Base-by-base conservation (phyloP, 116 monocot genomes). In the Posidonia oceanica region DNA sequence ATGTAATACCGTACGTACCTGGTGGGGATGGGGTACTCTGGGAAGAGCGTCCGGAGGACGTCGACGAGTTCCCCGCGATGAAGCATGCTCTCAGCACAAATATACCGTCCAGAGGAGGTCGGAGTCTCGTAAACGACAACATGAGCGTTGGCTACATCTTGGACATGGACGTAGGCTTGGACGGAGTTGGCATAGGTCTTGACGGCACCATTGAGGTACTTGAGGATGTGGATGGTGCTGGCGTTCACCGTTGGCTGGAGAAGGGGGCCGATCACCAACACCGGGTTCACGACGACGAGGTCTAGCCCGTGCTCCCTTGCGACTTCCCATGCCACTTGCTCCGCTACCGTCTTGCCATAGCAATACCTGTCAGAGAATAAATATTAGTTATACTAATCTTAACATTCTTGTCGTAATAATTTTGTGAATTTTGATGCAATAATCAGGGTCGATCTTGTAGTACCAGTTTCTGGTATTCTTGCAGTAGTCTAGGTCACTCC, bases 271-370 rank as follows among this genome's bases (percentile, higher is more conserved):
- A 89, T 16, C 5, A 87, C 87, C 48, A 94, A 77, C 20, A 94
- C 94, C 20, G 94, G 94, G 69, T 78, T 89, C 64, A 94, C 79
- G n/a, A 94, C 94, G 53, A 79, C 84, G 59, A 94, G 78, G 44
- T 94, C 94, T 14, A 94, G 59, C 14, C 81, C 81, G 15, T 42
- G 62, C 79, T 85, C 81, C 38, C 53, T 18, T 0, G 94, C 87
- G 51, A 36, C 36, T 23, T 81, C 67, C 77, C 78, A 79, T 3
- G 94, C 94, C 39, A 76, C 79, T 67, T 81, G 65, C 75, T 94
- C 94, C 40, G 88, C 94, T 70, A 94, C 84, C 0, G 94, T 88
- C 74, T 94, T 94, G 7, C 88, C 94, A 66, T 90, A 94, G 82
- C 94, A 94, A 17, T 63, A 57, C 57, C 57, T 57, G 16, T 8